A percentile compares a stretch with the other conserved stretches of the same genome.
These are phyloP conservation scores for Jamesozyma hellenica DNA, from an alignment of 805 yeast genomes.

Conservation along the genomic window DNA sequence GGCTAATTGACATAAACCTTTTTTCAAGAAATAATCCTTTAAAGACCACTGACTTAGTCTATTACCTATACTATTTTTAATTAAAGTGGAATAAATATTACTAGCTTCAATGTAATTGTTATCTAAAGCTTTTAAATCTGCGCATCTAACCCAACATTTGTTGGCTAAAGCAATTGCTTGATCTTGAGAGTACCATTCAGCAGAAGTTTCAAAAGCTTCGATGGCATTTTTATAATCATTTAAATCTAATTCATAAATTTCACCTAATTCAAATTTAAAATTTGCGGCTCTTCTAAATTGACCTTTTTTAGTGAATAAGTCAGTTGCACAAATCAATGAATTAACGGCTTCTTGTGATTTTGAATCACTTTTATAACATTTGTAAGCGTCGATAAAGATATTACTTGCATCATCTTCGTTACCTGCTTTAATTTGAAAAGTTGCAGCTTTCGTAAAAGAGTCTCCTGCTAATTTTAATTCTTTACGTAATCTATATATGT, in stretches of 20 bases:
- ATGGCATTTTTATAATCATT: conserved; percentile 61
- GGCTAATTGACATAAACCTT: conserved; percentile 74
- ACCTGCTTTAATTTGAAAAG: conserved; percentile 61
- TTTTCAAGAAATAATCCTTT: conserved; percentile 83
- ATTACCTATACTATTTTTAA: conserved; percentile 64
- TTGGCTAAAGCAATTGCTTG: conserved; percentile 84
- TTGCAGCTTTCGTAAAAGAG: conserved; percentile 80
- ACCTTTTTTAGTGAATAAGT: conserved; percentile 77
- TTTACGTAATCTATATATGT: conserved; percentile 66
- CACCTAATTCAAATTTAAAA: conserved; percentile 84
- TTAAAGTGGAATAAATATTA: conserved; percentile 66
- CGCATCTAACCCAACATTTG: conserved; percentile 81
- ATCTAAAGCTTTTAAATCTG: conserved; percentile 71
- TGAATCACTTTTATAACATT: conserved; percentile 58
- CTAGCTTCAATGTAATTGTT: conserved; percentile 73
- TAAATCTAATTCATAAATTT: conserved; percentile 67
- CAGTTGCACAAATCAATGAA: conserved; percentile 66
- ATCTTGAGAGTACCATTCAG: conserved; percentile 91
- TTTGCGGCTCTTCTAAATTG: conserved; percentile 96
- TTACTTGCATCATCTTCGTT: conserved; percentile 87
- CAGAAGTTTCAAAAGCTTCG: conserved; percentile 78
- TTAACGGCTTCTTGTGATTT: conserved; percentile 49
- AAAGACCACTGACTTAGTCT: conserved; percentile 79
- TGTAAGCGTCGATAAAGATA: conserved; percentile 81
- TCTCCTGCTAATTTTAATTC: conserved; percentile 68